These are phyloP conservation scores for Lactarius sanguifluus DNA, from an alignment of 768 basidiomycete genomes.

Conservation along the genomic window DNA sequence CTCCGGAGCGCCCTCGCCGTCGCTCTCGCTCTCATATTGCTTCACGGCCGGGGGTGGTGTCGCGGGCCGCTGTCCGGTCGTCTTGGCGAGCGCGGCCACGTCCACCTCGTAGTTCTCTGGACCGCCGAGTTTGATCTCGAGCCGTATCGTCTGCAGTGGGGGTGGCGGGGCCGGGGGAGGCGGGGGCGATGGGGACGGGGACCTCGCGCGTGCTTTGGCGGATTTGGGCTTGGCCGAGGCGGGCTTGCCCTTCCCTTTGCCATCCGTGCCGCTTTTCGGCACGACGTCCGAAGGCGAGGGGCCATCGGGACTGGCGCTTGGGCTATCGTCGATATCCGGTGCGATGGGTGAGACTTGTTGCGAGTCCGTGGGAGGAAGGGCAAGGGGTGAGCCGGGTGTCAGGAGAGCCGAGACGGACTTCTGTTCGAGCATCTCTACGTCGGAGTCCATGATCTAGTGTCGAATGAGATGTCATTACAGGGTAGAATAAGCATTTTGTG, in stretches of 20 bases:
- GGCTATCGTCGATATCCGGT: constrained; percentile 16
- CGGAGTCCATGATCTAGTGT: constrained; percentile 18
- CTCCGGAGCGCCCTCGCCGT: constrained; percentile 39
- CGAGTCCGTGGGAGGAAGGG: constrained; percentile 23
- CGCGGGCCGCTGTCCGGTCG: constrained; percentile 61
- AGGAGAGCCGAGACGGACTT: constrained; percentile 17
- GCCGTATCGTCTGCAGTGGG: constrained; percentile 61
- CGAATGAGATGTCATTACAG: background rate
- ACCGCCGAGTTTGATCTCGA: constrained; percentile 69
- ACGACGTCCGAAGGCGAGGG: constrained; percentile 29
- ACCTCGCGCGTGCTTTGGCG: constrained; percentile 45
- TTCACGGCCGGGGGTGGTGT: constrained; percentile 49
- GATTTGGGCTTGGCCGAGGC: constrained; percentile 50
- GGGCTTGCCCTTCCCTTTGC: constrained; percentile 30
- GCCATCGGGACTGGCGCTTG: constrained; percentile 29
- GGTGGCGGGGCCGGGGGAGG: constrained; percentile 46
- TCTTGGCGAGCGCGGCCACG: constrained; percentile 55
- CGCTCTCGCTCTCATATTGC: constrained; percentile 53
- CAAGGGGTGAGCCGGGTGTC: constrained; percentile 7
- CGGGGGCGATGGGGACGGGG: constrained; percentile 61
- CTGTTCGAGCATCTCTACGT: constrained; percentile 23
- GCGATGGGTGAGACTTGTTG: constrained; percentile 13
- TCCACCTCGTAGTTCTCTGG: constrained; percentile 76
- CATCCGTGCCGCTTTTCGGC: constrained; percentile 27
- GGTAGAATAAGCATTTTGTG: background rate